Evolutionary conservation across 2,329 filamentous ascomycete genomes (phyloP), one percentile per base, ranked within the genome.

Genomic region (Diaporthe citri): DNA sequence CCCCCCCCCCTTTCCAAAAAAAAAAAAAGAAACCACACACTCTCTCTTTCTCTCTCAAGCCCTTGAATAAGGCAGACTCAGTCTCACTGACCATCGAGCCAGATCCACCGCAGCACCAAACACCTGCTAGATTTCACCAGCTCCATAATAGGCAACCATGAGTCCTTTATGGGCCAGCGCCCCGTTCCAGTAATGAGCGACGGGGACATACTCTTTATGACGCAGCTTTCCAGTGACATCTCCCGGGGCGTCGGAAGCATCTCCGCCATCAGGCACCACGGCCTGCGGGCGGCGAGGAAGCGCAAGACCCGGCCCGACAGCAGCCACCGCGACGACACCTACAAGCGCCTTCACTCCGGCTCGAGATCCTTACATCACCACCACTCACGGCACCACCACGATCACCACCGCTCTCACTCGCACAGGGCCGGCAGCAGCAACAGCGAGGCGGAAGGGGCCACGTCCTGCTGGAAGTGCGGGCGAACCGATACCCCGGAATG

Each of bases 121-220:
- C 70, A 76, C 48, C 73, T 77, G 28, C 52, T 76, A 3, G 75
- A 77, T 12, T 76, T 76, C 56, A 69, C 76, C 43, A 69, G 59
- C 41, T 69, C 73, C 31, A 48, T 77, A 4, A 71, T 76, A n/a
- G 75, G 71, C 25, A 71, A 59, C 25, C 51, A 76, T 48, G 75
- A 77, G 43, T 51, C 62, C 17, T 59, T 46, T 4, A 46, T 73
- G 25, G 69, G 69, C 17, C 67, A 75, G n/a, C 64, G 60, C 2
- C 76, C 76, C 22, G 51, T 77, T 48, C 70, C 75, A 5, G 67
- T 77, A 3, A 77, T 77, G 75, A 75, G 72, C 48, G 75, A 77
- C 43, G 73, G 76, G 31, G 76, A 77, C 39, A 62, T 77, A n/a
- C 56, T 75, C 48, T 77, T 76, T 71, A 77, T 77, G 76, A 76